Evolutionary conservation across 1,284 basidiomycete species (phyloP), one percentile per base, ranked within the genome.

Genomic region (Megacollybia platyphylla): DNA sequence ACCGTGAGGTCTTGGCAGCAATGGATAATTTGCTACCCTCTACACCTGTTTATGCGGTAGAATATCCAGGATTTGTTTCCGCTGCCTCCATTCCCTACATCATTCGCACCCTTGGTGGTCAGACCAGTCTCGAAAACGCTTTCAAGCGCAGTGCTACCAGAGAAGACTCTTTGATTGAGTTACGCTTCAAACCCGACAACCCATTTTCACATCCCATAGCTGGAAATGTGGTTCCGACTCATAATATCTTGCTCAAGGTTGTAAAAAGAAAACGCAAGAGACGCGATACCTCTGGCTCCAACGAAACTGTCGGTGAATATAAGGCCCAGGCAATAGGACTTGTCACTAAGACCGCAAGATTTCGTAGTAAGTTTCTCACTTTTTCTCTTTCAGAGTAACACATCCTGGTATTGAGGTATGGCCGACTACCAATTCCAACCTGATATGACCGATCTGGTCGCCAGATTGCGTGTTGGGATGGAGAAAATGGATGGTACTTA

Each of bases 381-480:
- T n/a, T n/a, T 38, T 20, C 37, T 29, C 39, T 32, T 36, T 31
- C 27, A 28, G 8, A 20, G 29, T 10, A 24, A 17, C 36, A 4
- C 18, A 18, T 10, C 11, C 10, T 18, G 13, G 20, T 37, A 9
- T 8, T 37, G 43, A 96, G 91, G 79, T 46, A 89, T 94, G 86
- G 87, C 81, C 35, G 91, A 96, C 57, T 94, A 79, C 55, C 90
- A 94, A 59, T 94, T 78, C 59, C 74, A 80, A 44, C 87, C 88
- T 1, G 67, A 82, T 44, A 65, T 69, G 53, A 60, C 75, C 17
- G 87, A 92, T 53, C 77, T 80, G 2, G 64, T 89, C 2, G 62
- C 78, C 2, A 64, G 76, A 46, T 60, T 96, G 42, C 76, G 85
- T 2, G 52, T 68, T 8, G 76, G 86, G 0, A 82, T 96, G 73